phyloP scores from a whole-genome alignment of 495 filamentous ascomycete genomes.

The Pyronema domesticum region DNA sequence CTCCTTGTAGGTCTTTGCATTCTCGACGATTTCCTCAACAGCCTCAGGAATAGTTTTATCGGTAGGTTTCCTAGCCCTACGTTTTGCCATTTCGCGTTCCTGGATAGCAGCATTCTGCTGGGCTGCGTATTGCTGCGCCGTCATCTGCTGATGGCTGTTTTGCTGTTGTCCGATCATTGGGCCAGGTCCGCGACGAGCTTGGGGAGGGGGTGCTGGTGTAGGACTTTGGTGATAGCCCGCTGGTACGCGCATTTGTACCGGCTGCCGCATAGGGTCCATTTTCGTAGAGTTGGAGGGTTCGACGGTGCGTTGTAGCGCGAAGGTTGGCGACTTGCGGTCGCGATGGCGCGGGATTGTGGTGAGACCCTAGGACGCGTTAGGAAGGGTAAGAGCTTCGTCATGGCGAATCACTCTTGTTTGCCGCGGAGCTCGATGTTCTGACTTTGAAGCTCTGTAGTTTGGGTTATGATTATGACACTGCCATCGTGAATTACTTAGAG shows the following conservation, averaged over 20 bases:
- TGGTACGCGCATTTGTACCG: slow-evolving; percentile 3
- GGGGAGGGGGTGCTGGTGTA: slow-evolving; percentile 2
- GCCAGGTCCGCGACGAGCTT: slow-evolving; percentile 27
- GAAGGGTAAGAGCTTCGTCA: no score
- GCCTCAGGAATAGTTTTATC: slow-evolving; percentile 89
- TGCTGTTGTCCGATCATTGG: slow-evolving; percentile 41
- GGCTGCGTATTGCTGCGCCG: slow-evolving; percentile 31
- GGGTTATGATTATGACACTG: no score
- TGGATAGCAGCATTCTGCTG: slow-evolving; percentile 35
- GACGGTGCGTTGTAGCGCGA: not conserved
- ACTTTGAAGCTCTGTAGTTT: no score
- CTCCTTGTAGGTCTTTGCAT: slow-evolving; percentile 60
- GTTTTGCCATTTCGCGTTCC: slow-evolving; percentile 49
- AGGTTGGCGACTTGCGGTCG: not conserved
- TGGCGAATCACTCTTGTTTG: no score
- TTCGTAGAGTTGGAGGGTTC: not conserved
- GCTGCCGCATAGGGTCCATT: slow-evolving; percentile 1
- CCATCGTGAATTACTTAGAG: no score
- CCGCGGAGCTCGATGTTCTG: no score
- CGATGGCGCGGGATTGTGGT: not conserved
- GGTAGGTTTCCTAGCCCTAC: slow-evolving; percentile 69
- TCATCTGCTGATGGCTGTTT: slow-evolving; percentile 27
- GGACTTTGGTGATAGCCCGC: not conserved
- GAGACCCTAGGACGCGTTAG: not conserved
- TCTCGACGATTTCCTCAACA: slow-evolving; percentile 69